Evolutionary conservation across 139 green algal species (phyloP).

Genomic region (Mychonastes homosphaera): DNA sequence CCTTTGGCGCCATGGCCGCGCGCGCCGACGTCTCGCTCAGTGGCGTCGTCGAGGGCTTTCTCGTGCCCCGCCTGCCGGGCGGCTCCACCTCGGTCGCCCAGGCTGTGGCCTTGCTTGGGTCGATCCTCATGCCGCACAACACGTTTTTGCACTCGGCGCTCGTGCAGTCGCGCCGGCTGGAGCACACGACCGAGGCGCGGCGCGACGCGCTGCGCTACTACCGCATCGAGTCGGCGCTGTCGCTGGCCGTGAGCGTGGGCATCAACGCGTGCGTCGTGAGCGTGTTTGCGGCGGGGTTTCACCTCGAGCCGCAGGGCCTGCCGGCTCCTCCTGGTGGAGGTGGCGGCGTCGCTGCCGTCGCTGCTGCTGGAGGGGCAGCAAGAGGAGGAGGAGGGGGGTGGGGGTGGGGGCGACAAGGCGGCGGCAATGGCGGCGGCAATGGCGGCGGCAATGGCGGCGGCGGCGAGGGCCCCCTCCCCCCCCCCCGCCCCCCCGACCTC

Average conservation of each 20-base stretch:
- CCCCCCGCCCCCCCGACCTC: no score
- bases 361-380: no score
- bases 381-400: no score
- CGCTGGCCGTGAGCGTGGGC: conserved; percentile 54
- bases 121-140: conserved; percentile 87
- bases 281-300: conserved; percentile 64
- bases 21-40: no score
- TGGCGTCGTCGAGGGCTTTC: neutral
- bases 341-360: no score
- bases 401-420: no score
- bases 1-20: no score
- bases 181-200: conserved; percentile 17
- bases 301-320: conserved; percentile 14
- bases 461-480: no score
- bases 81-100: conserved; percentile 8
- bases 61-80: neutral
- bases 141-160: conserved; percentile 82
- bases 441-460: no score
- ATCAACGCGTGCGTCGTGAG: conserved; percentile 82
- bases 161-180: conserved; percentile 37
- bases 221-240: conserved; percentile 58
- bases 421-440: no score
- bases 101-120: conserved; percentile 61
- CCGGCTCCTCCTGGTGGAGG: neutral
- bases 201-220: conserved; percentile 63